Percentiles rank a stretch among this genome's conserved stretches.
Conservation (phyloP, 345 rosid species). For the Camelina laxa region DNA sequence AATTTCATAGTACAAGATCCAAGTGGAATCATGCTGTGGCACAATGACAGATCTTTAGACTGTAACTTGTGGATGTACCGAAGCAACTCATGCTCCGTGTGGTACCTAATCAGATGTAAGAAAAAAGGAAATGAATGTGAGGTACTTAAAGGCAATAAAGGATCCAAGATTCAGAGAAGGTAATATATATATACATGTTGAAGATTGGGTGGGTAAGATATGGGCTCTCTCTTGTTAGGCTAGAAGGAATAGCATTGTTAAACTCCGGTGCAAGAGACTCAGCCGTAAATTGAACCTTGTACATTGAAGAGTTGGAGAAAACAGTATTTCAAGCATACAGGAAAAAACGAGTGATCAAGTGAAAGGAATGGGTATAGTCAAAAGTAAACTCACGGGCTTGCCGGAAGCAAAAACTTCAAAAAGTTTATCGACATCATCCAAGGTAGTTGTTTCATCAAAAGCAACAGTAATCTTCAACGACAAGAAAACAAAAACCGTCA, state of each 20-base stretch:
- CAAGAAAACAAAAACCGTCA: constrained; percentile 37
- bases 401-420: constrained; percentile 75
- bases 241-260: constrained; percentile 68
- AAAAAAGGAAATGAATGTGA: constrained; percentile 21
- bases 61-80: constrained; percentile 76
- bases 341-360: neutral
- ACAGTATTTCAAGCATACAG: neutral
- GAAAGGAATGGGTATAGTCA: neutral
- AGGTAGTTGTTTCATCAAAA: constrained; percentile 92
- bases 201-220: constrained; percentile 82
- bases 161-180: constrained; percentile 30
- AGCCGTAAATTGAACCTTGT: constrained; percentile 83
- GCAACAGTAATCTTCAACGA: constrained; percentile 66
- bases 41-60: constrained; percentile 89
- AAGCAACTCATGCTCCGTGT: constrained; percentile 93
- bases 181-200: constrained; percentile 76
- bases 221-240: constrained; percentile 65
- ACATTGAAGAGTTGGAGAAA: constrained; percentile 3
- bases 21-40: constrained; percentile 99
- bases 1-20: constrained; percentile 99
- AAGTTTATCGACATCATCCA: constrained; percentile 90
- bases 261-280: constrained; percentile 88
- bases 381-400: constrained; percentile 64
- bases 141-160: constrained; percentile 35
- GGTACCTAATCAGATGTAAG: constrained; percentile 56